Evolutionary conservation across 257 asterid species (phyloP), one percentile per base, ranked within the genome.

Genomic region (Solanum bukasovii): DNA sequence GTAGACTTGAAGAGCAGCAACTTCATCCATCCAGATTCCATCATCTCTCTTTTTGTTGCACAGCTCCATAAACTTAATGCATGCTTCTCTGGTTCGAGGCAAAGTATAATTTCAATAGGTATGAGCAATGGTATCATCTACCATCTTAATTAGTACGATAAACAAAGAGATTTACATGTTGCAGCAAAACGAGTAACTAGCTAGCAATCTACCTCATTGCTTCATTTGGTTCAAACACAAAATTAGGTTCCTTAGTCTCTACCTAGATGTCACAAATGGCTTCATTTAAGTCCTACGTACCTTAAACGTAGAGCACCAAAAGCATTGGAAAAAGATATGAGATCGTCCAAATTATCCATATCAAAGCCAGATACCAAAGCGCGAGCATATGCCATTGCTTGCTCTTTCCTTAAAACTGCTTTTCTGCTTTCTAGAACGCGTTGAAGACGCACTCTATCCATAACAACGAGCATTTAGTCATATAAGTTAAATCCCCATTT

Each of bases 341-440:
- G 95, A 86, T 94, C 96, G 16, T 94, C 92, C 25, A 95, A 78
- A 77, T 87, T 86, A 56, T 92, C 98, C 90, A 90, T 91, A 88
- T 94, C 97, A 56, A 91, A 95, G 3, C 98, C 98, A 20, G 95
- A 94, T 85, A 93, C 98, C 86, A 94, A 67, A 73, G 98, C 95
- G n/a, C 98, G 98, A 34, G 98, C 98, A 84, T 94, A 94, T 63
- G 98, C 98, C 98, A 95, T 95, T 35, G 97, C 98, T 88, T 94
- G 98, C 93, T 95, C 98, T 88, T 94, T 95, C 93, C 92, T 91
- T 42, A 95, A 93, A 74, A 94, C 92, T n/a, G 95, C 94, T 88
- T 92, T 94, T 83, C 98, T 94, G 40, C 93, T 88, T 92, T 94
- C 98, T 90, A 95, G 68, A 87, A 92, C 95, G 71, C 96, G 95